phyloP scores from a whole-genome alignment of 768 basidiomycete species.

The Sutorius australiensis region DNA sequence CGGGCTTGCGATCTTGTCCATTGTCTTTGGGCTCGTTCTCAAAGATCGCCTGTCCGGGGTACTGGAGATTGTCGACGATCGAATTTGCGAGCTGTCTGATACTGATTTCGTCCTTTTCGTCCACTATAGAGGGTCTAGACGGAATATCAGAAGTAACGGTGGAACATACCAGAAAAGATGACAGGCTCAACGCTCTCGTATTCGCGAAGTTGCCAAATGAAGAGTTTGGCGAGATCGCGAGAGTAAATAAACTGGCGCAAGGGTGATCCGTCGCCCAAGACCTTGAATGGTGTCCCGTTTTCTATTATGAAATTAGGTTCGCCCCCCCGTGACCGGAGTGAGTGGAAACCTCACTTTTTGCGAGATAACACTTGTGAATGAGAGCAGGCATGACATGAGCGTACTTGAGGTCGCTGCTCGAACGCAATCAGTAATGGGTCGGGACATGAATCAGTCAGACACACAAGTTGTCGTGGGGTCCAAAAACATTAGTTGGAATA shows the following conservation, averaged over 20 bases:
- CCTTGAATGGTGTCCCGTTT: constrained; percentile 75
- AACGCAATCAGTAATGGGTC: constrained; percentile 4
- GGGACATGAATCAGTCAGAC: constrained; percentile 13
- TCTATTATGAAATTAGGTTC: constrained; percentile 43
- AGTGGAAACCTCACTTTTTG: constrained; percentile 59
- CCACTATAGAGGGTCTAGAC: constrained; percentile 46
- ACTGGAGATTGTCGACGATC: constrained; percentile 81
- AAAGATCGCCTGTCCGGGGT: constrained; percentile 74
- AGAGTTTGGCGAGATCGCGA: constrained; percentile 90
- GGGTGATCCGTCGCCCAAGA: constrained; percentile 88
- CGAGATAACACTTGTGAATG: constrained; percentile 89
- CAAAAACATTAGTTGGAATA: constrained; percentile 97
- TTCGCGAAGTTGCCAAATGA: constrained; percentile 88
- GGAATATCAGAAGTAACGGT: background rate
- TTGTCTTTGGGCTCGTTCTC: constrained; percentile 67
- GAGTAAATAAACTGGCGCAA: constrained; percentile 98
- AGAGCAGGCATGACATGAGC: constrained; percentile 94
- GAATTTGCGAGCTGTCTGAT: constrained; percentile 88
- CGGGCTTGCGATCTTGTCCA: constrained; percentile 95
- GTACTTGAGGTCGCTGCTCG: constrained; percentile 71
- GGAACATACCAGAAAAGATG: constrained; percentile 73
- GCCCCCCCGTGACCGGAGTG: background rate
- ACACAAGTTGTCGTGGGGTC: constrained; percentile 90
- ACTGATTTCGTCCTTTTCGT: constrained; percentile 90
- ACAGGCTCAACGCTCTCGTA: constrained; percentile 92